These are phyloP conservation scores for Jamesozyma piceae DNA, from an alignment of 805 yeast species.

Conservation along the genomic window DNA sequence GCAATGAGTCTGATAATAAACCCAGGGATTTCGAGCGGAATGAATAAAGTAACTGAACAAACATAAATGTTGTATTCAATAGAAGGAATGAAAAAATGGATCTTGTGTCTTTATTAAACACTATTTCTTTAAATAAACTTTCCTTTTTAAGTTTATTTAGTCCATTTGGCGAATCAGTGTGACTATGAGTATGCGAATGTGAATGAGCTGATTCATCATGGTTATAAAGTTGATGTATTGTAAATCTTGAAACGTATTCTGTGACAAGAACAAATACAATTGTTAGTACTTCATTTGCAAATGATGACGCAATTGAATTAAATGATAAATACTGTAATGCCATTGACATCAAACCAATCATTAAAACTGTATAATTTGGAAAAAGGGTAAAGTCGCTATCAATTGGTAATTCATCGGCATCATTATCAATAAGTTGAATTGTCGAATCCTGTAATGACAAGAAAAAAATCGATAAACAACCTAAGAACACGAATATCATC, in stretches of 20 bases:
- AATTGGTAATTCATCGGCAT: not conserved
- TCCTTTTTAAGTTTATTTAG: not conserved
- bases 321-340: conserved; percentile 31
- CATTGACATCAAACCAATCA: conserved; percentile 28
- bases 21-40: conserved; percentile 90
- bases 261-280: conserved; percentile 12
- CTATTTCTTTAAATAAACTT: conserved; percentile 28
- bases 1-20: conserved; percentile 82
- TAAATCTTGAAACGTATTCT: conserved; percentile 8
- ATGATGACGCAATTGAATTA: conserved; percentile 14
- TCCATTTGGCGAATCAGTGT: conserved; percentile 4
- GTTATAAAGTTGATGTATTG: not conserved
- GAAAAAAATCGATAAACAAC: conserved; percentile 22
- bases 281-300: conserved; percentile 10
- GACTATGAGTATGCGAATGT: conserved; percentile 7
- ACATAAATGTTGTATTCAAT: conserved; percentile 86
- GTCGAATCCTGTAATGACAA: conserved; percentile 21
- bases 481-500: conserved; percentile 27
- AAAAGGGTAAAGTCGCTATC: conserved; percentile 5
- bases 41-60: conserved; percentile 84
- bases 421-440: conserved; percentile 4
- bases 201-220: not conserved
- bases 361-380: conserved; percentile 15
- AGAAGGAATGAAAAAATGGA: conserved; percentile 82
- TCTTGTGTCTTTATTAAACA: conserved; percentile 58